Conservation (phyloP, 768 basidiomycete genomes). For the Clavaria fumosa region DNA sequence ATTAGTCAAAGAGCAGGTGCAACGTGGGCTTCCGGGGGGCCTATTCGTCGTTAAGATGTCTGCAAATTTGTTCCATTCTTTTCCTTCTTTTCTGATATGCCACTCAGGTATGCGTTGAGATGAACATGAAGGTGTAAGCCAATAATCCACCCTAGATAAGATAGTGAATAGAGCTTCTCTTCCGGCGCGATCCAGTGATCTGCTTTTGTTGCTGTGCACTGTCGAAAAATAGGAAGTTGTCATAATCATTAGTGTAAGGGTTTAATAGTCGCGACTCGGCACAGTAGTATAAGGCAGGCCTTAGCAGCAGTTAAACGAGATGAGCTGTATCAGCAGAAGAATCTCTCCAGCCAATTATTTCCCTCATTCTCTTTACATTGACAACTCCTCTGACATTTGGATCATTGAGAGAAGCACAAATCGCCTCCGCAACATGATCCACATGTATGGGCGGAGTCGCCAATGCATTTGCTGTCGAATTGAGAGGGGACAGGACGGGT, state of each 20-base stretch:
- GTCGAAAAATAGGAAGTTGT: too few species aligned
- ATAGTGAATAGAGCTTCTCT: too few species aligned
- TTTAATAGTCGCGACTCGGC: too few species aligned
- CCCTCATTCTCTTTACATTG: conserved; percentile 57
- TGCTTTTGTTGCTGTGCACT: too few species aligned
- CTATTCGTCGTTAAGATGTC: conserved; percentile 82
- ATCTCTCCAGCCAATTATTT: conserved; percentile 53
- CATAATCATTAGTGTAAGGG: too few species aligned
- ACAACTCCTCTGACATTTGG: conserved; percentile 46
- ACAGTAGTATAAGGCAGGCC: too few species aligned
- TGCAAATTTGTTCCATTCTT: conserved; percentile 12
- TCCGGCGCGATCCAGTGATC: too few species aligned
- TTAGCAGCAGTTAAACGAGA: too few species aligned
- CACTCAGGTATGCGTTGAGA: conserved; percentile 41
- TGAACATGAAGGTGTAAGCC: too few species aligned
- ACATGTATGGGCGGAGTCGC: conserved; percentile 88
- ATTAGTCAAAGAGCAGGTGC: conserved; percentile 59
- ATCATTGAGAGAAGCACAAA: conserved; percentile 50
- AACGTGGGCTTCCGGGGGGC: conserved; percentile 69
- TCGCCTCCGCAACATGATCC: conserved; percentile 83
- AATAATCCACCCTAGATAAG: too few species aligned
- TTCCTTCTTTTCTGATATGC: neutral
- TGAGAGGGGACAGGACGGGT: conserved; percentile 27
- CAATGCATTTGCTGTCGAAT: conserved; percentile 64
- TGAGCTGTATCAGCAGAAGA: too few species aligned